A percentile compares a stretch with the other conserved stretches of the same genome.
These are phyloP conservation scores for Globisporangium orthogonon DNA, from an alignment of 352 stramenopile genomes.

Conservation along the genomic window DNA sequence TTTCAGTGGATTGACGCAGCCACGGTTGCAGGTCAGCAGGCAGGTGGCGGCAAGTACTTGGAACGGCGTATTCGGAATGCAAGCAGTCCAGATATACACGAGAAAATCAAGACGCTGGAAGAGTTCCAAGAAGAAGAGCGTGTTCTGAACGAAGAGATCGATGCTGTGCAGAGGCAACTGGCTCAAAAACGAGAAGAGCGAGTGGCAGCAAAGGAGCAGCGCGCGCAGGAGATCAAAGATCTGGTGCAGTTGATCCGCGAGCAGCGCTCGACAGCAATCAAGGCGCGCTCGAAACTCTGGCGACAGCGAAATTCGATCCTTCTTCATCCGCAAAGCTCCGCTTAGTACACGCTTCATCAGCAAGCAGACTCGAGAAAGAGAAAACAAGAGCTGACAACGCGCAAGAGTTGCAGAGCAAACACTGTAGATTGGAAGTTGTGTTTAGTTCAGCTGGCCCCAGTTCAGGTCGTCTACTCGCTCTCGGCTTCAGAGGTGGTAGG, in stretches of 20 bases:
- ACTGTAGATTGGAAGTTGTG: background rate
- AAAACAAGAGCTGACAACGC: background rate
- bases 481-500: background rate
- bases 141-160: constrained; percentile 25
- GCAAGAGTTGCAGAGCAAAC: background rate
- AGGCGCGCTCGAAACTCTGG: constrained; percentile 24
- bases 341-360: background rate
- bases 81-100: background rate
- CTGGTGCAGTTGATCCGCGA: constrained; percentile 27
- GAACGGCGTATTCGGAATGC: background rate
- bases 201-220: constrained; percentile 26
- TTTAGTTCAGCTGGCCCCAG: constrained; percentile 1
- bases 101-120: constrained; percentile 14
- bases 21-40: constrained; percentile 8
- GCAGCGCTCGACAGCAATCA: constrained; percentile 25
- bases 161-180: constrained; percentile 15
- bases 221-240: constrained; percentile 22
- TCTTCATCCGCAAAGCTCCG: background rate
- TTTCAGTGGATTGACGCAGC: constrained; percentile 30
- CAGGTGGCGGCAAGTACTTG: constrained; percentile 6
- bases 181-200: constrained; percentile 23
- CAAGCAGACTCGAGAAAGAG: background rate
- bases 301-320: constrained; percentile 16
- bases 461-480: background rate
- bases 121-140: constrained; percentile 26